phyloP scores from a whole-genome alignment of 2,329 filamentous ascomycete species.

The Pseudophaeomoniella oleicola region DNA sequence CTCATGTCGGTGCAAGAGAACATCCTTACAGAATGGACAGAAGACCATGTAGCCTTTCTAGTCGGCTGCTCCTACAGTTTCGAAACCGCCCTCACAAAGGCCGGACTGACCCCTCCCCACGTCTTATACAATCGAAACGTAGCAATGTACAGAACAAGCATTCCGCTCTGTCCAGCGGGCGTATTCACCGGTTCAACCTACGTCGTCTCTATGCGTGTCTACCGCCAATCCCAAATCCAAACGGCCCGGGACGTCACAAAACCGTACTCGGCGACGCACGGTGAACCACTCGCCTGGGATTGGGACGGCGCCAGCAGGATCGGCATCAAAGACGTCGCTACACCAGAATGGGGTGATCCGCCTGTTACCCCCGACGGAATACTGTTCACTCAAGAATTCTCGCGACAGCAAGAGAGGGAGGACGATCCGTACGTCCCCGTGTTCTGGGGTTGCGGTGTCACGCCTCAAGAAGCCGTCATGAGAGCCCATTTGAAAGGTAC shows the following conservation, averaged over 20 bases:
- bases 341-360: conserved; percentile 43
- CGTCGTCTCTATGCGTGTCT: conserved; percentile 52
- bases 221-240: conserved; percentile 34
- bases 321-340: conserved; percentile 39
- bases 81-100: conserved; percentile 38
- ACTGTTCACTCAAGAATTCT: too few species aligned
- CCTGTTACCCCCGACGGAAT: conserved; percentile 25
- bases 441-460: conserved; percentile 53
- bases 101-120: conserved; percentile 39
- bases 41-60: conserved; percentile 46
- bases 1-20: conserved; percentile 25
- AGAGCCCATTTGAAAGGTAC: conserved; percentile 37
- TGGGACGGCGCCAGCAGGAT: conserved; percentile 40
- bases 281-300: conserved; percentile 51
- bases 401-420: conserved; percentile 6
- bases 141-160: conserved; percentile 45
- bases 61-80: conserved; percentile 53
- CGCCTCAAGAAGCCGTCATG: conserved; percentile 50
- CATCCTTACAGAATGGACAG: conserved; percentile 38
- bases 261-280: conserved; percentile 42
- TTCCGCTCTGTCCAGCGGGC: conserved; percentile 42
- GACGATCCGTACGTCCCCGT: conserved; percentile 35
- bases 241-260: conserved; percentile 40
- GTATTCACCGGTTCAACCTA: conserved; percentile 40
- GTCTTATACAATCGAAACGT: conserved; percentile 34